Percentiles rank a stretch among this genome's conserved stretches.
phyloP scores from a whole-genome alignment of 176 grass and related monocot genomes.

The Hyparrhenia diplandra region DNA sequence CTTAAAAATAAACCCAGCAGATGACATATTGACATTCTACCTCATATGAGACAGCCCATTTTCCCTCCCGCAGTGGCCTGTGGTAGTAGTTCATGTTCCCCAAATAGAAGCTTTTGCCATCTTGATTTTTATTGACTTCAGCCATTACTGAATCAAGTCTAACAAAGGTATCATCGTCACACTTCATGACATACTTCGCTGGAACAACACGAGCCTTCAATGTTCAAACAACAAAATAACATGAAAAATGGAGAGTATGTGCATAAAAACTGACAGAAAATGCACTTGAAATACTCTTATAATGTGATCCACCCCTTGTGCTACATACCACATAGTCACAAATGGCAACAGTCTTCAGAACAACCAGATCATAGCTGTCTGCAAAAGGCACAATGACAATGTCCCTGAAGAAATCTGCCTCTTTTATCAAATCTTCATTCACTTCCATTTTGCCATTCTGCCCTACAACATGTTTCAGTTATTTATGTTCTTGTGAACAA shows the following conservation, averaged over 20 bases:
- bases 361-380: slow-evolving; percentile 76
- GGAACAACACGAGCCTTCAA: slow-evolving; percentile 47
- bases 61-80: slow-evolving; percentile 61
- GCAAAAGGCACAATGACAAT: slow-evolving; percentile 68
- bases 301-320: background rate
- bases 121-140: slow-evolving; percentile 51
- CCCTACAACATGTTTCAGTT: slow-evolving; percentile 35
- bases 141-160: slow-evolving; percentile 54
- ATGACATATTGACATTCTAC: slow-evolving; percentile 7
- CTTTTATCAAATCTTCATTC: slow-evolving; percentile 66
- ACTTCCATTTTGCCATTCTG: slow-evolving; percentile 55
- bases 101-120: slow-evolving; percentile 60
- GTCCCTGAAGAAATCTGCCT: slow-evolving; percentile 71
- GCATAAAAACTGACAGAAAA: slow-evolving; percentile 11
- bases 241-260: background rate
- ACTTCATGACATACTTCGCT: slow-evolving; percentile 71
- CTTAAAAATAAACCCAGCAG: no score
- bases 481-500: background rate
- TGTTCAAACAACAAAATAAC: slow-evolving; percentile 19
- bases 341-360: slow-evolving; percentile 80
- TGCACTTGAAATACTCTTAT: background rate
- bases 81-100: slow-evolving; percentile 82
- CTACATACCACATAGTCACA: slow-evolving; percentile 67
- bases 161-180: slow-evolving; percentile 73
- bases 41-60: slow-evolving; percentile 77